Evolutionary conservation across 2,329 filamentous ascomycete genomes (phyloP).

Genomic region (Colletotrichum lindemuthianum): DNA sequence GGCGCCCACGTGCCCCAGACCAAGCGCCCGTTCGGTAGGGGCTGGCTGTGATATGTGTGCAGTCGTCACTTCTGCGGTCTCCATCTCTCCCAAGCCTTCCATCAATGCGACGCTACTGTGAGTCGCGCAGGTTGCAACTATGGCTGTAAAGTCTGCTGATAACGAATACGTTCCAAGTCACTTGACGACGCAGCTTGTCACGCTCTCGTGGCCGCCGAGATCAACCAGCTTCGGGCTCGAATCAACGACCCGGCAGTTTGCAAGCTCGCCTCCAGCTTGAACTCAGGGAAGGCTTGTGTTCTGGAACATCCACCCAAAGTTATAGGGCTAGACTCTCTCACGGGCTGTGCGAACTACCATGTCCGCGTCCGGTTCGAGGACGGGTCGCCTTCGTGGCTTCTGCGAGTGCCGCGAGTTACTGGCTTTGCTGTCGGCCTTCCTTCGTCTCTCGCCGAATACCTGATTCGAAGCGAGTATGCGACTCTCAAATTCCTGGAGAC

Average conservation of each 20-base stretch:
- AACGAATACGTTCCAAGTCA: background rate
- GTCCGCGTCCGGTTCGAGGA: constrained; percentile 41
- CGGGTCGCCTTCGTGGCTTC: constrained; percentile 39
- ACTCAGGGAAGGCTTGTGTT: constrained; percentile 31
- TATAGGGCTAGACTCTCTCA: constrained; percentile 36
- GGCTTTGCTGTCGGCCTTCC: constrained; percentile 37
- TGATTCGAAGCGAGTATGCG: constrained; percentile 44
- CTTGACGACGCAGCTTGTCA: constrained; percentile 1
- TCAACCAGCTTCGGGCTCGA: constrained; percentile 31
- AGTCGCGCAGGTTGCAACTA: background rate
- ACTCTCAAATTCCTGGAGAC: constrained; percentile 45
- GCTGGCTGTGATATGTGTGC: constrained; percentile 8
- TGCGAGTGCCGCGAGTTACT: constrained; percentile 39
- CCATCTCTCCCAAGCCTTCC: background rate
- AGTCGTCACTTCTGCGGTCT: constrained; percentile 4
- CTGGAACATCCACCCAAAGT: constrained; percentile 34
- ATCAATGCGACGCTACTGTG: background rate
- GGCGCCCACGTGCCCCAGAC: background rate
- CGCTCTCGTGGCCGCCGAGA: constrained; percentile 31
- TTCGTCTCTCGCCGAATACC: constrained; percentile 39
- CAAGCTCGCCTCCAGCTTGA: constrained; percentile 36
- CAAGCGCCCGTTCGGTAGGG: background rate
- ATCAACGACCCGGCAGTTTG: constrained; percentile 39
- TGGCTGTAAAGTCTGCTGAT: background rate
- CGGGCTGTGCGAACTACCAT: constrained; percentile 41